These are phyloP conservation scores for Hortaea sp. DNA, from an alignment of 2,329 filamentous ascomycete genomes.

Conservation along the genomic window DNA sequence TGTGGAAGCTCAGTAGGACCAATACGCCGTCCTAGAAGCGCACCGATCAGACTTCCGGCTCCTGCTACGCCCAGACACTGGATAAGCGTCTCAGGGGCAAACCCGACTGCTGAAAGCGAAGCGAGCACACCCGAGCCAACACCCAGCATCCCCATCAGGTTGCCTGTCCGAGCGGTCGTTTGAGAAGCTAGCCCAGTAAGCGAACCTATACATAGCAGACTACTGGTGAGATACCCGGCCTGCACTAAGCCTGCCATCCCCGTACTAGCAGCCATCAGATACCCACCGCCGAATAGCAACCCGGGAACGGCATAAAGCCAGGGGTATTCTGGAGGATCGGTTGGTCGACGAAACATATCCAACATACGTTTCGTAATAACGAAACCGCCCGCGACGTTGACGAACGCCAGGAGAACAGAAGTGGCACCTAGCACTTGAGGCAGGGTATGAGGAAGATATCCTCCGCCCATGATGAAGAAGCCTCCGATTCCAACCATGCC, in stretches of 20 bases:
- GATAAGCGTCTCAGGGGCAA: constrained; percentile 64
- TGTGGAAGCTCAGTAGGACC: constrained; percentile 82
- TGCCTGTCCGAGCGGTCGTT: constrained; percentile 71
- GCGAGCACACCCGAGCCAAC: constrained; percentile 75
- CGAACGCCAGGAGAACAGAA: constrained; percentile 75
- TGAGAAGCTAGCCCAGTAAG: constrained; percentile 75
- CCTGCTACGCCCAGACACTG: constrained; percentile 72
- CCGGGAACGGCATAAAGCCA: constrained; percentile 78
- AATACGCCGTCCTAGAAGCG: constrained; percentile 74
- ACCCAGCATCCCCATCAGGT: constrained; percentile 76
- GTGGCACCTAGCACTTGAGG: constrained; percentile 68
- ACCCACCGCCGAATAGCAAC: constrained; percentile 68
- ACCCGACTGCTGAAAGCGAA: constrained; percentile 70
- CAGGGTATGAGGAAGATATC: constrained; percentile 64
- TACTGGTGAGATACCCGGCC: constrained; percentile 78
- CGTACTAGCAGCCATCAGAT: constrained; percentile 67
- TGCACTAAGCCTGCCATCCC: constrained; percentile 78
- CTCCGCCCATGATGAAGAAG: constrained; percentile 79
- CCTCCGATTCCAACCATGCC: constrained; percentile 83
- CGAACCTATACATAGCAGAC: constrained; percentile 74
- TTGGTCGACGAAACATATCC: constrained; percentile 79
- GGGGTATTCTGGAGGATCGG: constrained; percentile 78
- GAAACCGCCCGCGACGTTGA: constrained; percentile 82
- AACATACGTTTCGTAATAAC: constrained; percentile 90
- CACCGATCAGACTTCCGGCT: constrained; percentile 57